Conservation (phyloP, 441 rosid species). For the Rhodomyrtus psidioides region DNA sequence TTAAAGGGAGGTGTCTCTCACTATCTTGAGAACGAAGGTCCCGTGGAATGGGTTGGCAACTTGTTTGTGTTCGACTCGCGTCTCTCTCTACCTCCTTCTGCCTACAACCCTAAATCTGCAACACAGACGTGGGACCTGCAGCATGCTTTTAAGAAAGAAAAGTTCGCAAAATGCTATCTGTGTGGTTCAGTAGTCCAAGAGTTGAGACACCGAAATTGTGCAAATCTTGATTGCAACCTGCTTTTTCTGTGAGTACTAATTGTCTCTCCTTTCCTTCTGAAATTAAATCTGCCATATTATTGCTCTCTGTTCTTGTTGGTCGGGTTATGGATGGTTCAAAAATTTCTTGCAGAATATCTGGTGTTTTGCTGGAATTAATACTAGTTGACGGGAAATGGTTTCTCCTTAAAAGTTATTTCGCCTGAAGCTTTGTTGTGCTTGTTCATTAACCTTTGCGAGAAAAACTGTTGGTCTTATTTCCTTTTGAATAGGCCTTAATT, state of each 20-base stretch:
- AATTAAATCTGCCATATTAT: not conserved
- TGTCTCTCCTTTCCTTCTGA: not conserved
- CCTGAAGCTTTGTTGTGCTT: not conserved
- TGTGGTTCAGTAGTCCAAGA: conserved; percentile 56
- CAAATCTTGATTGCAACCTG: conserved; percentile 85
- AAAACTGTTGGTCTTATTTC: not conserved
- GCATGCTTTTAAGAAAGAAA: conserved; percentile 18
- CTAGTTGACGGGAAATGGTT: not conserved
- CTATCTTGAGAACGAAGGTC: conserved; percentile 70
- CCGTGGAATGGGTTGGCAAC: conserved; percentile 74
- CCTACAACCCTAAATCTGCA: conserved; percentile 28
- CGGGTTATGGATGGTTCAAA: not conserved
- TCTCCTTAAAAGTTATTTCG: not conserved
- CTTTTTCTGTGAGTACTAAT: conserved; percentile 65
- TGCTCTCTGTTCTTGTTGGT: not conserved
- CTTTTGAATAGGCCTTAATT: not conserved
- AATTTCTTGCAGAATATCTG: not conserved
- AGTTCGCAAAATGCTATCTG: conserved; percentile 60
- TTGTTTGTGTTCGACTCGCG: conserved; percentile 86
- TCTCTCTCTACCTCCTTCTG: conserved; percentile 75
- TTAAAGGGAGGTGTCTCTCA: conserved; percentile 80
- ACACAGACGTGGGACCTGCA: conserved; percentile 13
- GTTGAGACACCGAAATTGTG: conserved; percentile 86
- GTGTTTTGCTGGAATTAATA: not conserved
- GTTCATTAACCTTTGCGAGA: not conserved